phyloP scores from a whole-genome alignment of 176 grass and related monocot genomes.

The Urochloa ruziziensis region DNA sequence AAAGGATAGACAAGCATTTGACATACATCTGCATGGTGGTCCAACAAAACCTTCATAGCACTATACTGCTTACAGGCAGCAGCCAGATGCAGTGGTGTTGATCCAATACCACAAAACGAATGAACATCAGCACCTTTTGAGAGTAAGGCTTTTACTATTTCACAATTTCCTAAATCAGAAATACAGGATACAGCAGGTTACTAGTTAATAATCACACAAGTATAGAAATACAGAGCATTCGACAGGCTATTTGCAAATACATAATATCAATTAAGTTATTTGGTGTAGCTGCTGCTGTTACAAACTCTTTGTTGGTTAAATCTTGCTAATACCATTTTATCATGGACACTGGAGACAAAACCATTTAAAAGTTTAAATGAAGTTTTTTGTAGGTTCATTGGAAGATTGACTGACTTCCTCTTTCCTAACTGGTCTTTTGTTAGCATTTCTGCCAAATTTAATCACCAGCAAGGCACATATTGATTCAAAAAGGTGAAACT shows the following conservation, averaged over 20 bases:
- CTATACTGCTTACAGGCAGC: not conserved
- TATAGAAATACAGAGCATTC: not conserved
- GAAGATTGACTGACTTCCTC: too few relatives aligned
- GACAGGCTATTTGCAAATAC: not conserved
- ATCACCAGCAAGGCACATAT: not conserved
- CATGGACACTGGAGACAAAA: too few relatives aligned
- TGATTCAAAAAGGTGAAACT: not conserved
- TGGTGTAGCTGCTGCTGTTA: not conserved
- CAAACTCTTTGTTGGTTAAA: too few relatives aligned
- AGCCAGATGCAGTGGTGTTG: constrained; percentile 27
- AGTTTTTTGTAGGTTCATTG: too few relatives aligned
- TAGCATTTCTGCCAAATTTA: too few relatives aligned
- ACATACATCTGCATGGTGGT: constrained; percentile 34
- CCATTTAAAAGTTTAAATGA: too few relatives aligned
- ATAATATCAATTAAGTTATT: not conserved
- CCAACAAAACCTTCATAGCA: constrained; percentile 39
- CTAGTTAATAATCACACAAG: not conserved
- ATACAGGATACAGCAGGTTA: not conserved
- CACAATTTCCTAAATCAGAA: constrained; percentile 22
- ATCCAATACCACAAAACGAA: not conserved
- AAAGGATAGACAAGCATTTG: not conserved
- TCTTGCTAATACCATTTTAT: too few relatives aligned
- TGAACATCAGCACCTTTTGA: constrained; percentile 17
- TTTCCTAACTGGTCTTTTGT: too few relatives aligned
- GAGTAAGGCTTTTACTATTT: constrained; percentile 36